phyloP scores from a whole-genome alignment of 768 basidiomycete species.

The Agaricus subrufescens region DNA sequence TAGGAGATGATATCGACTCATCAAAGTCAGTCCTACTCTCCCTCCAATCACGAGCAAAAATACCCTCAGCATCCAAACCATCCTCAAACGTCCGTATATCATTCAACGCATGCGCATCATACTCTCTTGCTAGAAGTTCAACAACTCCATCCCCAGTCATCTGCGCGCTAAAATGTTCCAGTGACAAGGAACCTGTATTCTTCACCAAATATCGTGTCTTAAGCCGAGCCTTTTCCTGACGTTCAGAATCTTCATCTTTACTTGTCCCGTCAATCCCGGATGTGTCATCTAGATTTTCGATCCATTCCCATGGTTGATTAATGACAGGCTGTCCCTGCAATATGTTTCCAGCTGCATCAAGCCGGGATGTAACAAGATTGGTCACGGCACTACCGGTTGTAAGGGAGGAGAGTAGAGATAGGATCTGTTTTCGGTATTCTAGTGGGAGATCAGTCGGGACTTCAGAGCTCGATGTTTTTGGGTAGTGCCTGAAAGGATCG shows the following conservation, averaged over 20 bases:
- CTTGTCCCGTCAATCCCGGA: conserved; percentile 38
- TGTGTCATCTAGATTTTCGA: conserved; percentile 68
- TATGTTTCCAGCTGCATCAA: conserved; percentile 48
- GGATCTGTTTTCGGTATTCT: conserved; percentile 53
- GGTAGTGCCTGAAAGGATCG: conserved; percentile 67
- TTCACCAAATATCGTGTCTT: conserved; percentile 37
- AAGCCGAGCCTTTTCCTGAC: conserved; percentile 33
- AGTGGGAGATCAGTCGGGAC: conserved; percentile 53
- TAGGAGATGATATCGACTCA: conserved; percentile 18
- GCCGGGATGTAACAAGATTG: conserved; percentile 55
- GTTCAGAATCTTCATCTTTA: conserved; percentile 34
- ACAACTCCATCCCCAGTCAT: conserved; percentile 58
- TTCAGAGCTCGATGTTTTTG: conserved; percentile 41
- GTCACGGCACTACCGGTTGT: conserved; percentile 46
- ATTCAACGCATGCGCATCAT: conserved; percentile 32
- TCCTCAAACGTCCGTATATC: conserved; percentile 63
- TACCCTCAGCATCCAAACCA: conserved; percentile 51
- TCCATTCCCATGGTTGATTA: conserved; percentile 86
- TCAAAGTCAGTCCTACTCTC: conserved; percentile 55
- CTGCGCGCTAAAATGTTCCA: conserved; percentile 66
- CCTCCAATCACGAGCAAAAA: conserved; percentile 75
- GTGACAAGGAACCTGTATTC: conserved; percentile 67
- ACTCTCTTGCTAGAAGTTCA: conserved; percentile 21
- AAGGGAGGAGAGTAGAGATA: conserved; percentile 52
- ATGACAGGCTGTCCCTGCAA: conserved; percentile 49